Conservation (phyloP, 2,329 filamentous ascomycete genomes). For the Pezizomycotina sp. region DNA sequence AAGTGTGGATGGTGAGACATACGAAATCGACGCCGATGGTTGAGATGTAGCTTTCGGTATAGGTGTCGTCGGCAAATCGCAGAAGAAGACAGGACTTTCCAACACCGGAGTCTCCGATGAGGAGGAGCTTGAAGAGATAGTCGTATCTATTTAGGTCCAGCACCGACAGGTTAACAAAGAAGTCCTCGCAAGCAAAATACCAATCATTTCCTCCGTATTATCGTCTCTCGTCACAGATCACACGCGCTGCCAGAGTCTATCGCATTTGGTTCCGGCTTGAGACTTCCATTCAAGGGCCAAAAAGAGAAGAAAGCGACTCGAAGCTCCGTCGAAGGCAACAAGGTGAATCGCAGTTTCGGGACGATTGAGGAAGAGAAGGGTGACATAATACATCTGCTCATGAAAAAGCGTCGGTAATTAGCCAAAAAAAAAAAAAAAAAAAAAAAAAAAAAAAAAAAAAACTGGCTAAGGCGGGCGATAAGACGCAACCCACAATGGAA, state of each 20-base stretch:
- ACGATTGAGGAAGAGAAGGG: background rate
- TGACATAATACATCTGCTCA: constrained; percentile 3
- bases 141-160: constrained; percentile 60
- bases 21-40: constrained; percentile 99
- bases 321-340: background rate
- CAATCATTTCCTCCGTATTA: too few species aligned
- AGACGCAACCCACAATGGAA: constrained; percentile 4
- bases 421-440: constrained; percentile 9
- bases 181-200: constrained; percentile 13
- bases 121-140: constrained; percentile 99
- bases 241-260: too few species aligned
- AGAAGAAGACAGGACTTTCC: constrained; percentile 98
- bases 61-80: constrained; percentile 96
- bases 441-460: constrained; percentile 12
- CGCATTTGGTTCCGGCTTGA: constrained; percentile 9
- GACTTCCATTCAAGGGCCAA: constrained; percentile 10
- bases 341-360: constrained; percentile 6
- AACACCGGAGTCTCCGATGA: constrained; percentile 99
- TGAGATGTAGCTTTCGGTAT: constrained; percentile 99
- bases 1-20: constrained; percentile 32
- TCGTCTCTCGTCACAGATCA: too few species aligned
- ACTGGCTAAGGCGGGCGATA: constrained; percentile 5
- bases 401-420: constrained; percentile 6
- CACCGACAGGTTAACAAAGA: constrained; percentile 7
- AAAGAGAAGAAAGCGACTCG: constrained; percentile 6